A percentile compares a stretch with the other conserved stretches of the same genome.
Evolutionary conservation across 2,329 filamentous ascomycete genomes (phyloP).

Genomic region (Colletotrichum somersetense): DNA sequence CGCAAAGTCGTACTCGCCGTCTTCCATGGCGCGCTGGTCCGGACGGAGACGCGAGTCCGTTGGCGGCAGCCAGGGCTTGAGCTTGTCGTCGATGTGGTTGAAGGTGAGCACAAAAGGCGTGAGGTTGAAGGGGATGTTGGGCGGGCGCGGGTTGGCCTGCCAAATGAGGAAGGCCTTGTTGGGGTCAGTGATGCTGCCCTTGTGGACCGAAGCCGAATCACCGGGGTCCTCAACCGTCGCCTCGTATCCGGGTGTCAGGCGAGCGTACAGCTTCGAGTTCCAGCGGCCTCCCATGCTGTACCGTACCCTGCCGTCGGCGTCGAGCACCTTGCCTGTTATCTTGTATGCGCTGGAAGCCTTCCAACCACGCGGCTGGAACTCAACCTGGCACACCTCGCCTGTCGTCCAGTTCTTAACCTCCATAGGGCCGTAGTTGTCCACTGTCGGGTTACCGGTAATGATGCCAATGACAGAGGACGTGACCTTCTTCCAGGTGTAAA

Average conservation of each 20-base stretch:
- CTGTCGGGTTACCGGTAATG: conserved; percentile 93
- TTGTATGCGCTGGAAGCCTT: conserved; percentile 93
- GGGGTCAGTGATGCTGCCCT: conserved; percentile 71
- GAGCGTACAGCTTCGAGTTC: conserved; percentile 97
- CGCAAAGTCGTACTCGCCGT: conserved; percentile 95
- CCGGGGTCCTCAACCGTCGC: conserved; percentile 73
- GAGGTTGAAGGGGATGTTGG: conserved; percentile 93
- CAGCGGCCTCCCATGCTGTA: conserved; percentile 94
- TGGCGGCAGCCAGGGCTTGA: conserved; percentile 82
- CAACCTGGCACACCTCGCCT: conserved; percentile 87
- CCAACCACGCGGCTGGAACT: conserved; percentile 97
- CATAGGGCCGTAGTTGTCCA: conserved; percentile 99
- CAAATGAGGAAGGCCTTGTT: conserved; percentile 90
- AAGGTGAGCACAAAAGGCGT: conserved; percentile 96
- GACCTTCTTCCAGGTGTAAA: conserved; percentile 99
- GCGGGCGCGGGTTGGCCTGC: conserved; percentile 86
- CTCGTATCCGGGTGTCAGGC: conserved; percentile 91
- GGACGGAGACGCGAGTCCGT: conserved; percentile 94
- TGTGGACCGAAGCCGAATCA: conserved; percentile 55
- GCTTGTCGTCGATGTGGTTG: conserved; percentile 89
- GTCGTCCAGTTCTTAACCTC: conserved; percentile 98
- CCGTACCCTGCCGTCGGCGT: conserved; percentile 81
- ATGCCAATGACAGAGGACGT: conserved; percentile 98
- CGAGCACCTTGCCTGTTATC: conserved; percentile 86
- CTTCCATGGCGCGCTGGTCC: conserved; percentile 98